A percentile compares a stretch with the other conserved stretches of the same genome.
Conservation (phyloP, 306 rosid species). For the Pterocarpus macrocarpus region DNA sequence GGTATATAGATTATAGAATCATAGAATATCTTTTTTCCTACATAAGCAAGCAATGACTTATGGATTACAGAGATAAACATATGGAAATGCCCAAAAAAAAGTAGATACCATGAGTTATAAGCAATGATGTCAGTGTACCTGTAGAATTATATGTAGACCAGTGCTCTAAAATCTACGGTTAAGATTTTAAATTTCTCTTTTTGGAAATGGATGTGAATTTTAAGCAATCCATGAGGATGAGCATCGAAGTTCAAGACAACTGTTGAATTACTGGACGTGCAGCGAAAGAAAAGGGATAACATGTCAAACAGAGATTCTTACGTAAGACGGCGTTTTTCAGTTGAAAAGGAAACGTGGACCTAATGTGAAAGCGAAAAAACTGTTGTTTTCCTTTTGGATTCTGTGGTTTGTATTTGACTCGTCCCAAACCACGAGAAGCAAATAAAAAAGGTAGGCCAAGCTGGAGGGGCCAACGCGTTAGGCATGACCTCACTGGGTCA, state of each 20-base stretch:
- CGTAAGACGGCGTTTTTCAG: not conserved
- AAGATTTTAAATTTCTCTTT: not conserved
- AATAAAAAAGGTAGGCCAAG: not conserved
- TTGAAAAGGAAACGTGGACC: not conserved
- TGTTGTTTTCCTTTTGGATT: not conserved
- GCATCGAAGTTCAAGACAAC: not conserved
- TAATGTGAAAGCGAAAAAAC: not conserved
- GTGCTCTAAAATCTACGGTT: not conserved
- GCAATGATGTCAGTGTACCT: slow-evolving; percentile 32
- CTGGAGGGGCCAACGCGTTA: not conserved
- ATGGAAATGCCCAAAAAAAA: not conserved
- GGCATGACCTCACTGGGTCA: not conserved
- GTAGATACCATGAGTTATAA: not conserved
- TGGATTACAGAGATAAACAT: not conserved
- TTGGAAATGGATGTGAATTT: not conserved
- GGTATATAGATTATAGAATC: not conserved
- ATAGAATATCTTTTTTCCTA: not conserved
- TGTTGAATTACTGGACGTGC: not conserved
- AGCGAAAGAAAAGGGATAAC: not conserved
- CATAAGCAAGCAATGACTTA: slow-evolving; percentile 19
- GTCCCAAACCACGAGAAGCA: not conserved
- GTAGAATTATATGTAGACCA: not conserved
- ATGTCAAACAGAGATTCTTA: slow-evolving; percentile 3
- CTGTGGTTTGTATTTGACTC: not conserved
- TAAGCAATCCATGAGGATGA: not conserved